Evolutionary conservation across 805 yeast species (phyloP), one percentile per base, ranked within the genome.

Genomic region (Candida ovalis): DNA sequence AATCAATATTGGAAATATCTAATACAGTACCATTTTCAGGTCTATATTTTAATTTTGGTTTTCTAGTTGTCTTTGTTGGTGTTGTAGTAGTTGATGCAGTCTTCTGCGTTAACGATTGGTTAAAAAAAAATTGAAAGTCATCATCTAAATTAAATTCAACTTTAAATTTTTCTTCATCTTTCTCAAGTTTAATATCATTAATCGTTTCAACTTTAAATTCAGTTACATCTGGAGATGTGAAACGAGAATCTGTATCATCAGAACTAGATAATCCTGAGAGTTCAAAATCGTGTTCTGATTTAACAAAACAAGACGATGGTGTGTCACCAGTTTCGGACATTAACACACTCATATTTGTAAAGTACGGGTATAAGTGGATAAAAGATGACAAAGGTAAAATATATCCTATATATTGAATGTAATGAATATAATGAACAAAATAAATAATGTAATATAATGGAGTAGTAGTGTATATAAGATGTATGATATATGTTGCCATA

Each of bases 11-110:
- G 8, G 62, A 59, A 4, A 76, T 55, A 40, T 75, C 64, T 10
- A 79, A 55, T 1, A 77, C 64, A 0, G 80, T 70, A 9, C 80
- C 78, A 41, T 66, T 68, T 24, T 57, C 62, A 0, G 82, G 82
- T 53, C 81, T 66, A 51, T 71, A 74, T 48, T 62, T 71, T 33
- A 77, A 56, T 41, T 69, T 68, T 21, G 80, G 80, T 55, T 76
- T 76, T 50, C 80, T 66, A 28, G 42, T 54, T 10, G 56, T 19
- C n/a, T 42, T 46, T 0, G 47, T 32, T 9, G 32, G 44, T 18
- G 23, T 9, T 42, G 44, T 18, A 19, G 39, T 24, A 13, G 23
- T 21, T 24, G 32, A 15, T 10, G 7, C 10, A 41, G 37, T 30
- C 18, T 8, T 13, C 19, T 18, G n/a, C n/a, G n/a, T n/a, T n/a